Evolutionary conservation across 495 filamentous ascomycete species (phyloP), one percentile per base, ranked within the genome.

Genomic region (Echria macrotheca): DNA sequence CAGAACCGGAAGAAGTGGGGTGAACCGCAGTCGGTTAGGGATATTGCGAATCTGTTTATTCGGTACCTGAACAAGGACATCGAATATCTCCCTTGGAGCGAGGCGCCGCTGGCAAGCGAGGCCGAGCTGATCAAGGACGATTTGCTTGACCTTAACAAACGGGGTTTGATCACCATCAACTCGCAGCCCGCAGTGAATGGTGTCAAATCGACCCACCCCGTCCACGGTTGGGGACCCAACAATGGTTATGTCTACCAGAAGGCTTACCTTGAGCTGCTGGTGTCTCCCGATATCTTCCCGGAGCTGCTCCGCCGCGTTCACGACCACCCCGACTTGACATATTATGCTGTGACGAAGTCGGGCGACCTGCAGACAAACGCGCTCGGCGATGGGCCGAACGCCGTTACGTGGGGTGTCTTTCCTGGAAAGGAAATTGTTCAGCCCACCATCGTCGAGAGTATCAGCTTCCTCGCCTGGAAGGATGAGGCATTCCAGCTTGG

Each of bases 171-270:
- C 39, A 97, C 94, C 17, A 89, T 99, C 69, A 99, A 97, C 66
- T 99, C 94, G 1, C 94, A 99, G 69, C 94, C 94, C 2, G 86
- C 94, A 15, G 87, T 97, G 32, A 84, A 96, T 57, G 90, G 94
- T n/a, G 86, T 84, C 43, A 90, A 86, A 65, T 95, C 89, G 1
- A 85, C 82, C 14, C 80, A 99, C 66, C 79, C 87, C 0, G 72
- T 94, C 4, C 84, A 91, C 63, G 93, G 93, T 48, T 99, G 93
- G 93, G 93, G 93, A 24, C 94, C 94, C 2, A 76, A 79, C 40
- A 93, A 94, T 54, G 93, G 93, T 54, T 97, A 94, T 60, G 93
- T 99, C 49, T 99, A 96, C 64, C 93, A 99, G 68, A 99, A 99
- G 66, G 89, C 90, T 2, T 99, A 99, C 64, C 75, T 99, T 2